Evolutionary conservation across 2,329 filamentous ascomycete species (phyloP).

Genomic region (Lasiodiplodia hormozganensis): DNA sequence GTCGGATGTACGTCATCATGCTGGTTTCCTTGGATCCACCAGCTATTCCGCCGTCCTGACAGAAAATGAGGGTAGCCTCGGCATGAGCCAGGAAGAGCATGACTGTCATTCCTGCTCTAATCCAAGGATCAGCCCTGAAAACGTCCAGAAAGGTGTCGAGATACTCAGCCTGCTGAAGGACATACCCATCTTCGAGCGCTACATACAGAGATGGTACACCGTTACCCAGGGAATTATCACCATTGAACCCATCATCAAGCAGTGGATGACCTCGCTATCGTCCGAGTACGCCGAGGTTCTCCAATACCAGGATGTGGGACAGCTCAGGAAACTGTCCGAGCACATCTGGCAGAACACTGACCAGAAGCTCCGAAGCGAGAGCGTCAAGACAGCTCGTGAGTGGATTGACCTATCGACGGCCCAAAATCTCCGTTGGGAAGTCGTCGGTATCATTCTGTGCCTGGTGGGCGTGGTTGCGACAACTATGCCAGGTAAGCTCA

Average conservation of each 20-base stretch:
- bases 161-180: constrained; percentile 40
- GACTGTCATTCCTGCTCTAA: constrained; percentile 10
- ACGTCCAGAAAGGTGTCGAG: constrained; percentile 40
- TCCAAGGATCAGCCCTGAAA: constrained; percentile 16
- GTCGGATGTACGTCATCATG: constrained; percentile 21
- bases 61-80: constrained; percentile 25
- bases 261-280: constrained; percentile 39
- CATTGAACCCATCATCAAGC: constrained; percentile 44
- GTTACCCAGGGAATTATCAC: constrained; percentile 42
- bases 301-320: constrained; percentile 34
- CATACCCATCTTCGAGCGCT: constrained; percentile 37
- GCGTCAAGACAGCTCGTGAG: constrained; percentile 46
- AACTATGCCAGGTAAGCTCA: constrained; percentile 37
- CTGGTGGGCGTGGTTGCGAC: constrained; percentile 44
- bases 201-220: constrained; percentile 44
- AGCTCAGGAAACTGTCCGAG: constrained; percentile 48
- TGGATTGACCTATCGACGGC: constrained; percentile 50
- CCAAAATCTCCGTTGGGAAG: constrained; percentile 51
- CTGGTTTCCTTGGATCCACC: constrained; percentile 28
- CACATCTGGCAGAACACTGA: constrained; percentile 52
- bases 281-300: constrained; percentile 39
- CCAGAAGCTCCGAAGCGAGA: constrained; percentile 44
- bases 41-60: constrained; percentile 29
- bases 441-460: constrained; percentile 49
- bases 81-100: constrained; percentile 3